Base-by-base conservation (phyloP, 1,284 basidiomycete species). In the Melampsora occidentalis region DNA sequence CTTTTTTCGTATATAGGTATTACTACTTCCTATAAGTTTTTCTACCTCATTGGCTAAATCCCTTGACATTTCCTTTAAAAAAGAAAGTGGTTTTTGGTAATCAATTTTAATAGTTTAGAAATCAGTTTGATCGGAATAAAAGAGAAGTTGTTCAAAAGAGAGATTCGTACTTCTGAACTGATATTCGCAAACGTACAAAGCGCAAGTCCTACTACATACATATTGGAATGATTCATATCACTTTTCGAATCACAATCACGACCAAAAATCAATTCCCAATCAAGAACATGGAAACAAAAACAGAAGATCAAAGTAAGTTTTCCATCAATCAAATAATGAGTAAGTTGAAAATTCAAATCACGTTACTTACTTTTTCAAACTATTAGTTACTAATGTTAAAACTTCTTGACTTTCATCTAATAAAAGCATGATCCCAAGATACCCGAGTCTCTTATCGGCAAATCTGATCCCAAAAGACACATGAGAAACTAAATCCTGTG, bases 181-280 rank as follows among this genome's bases (percentile, higher is more conserved):
- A 99, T 99, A 83, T 99, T 98, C 79, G 96, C 97, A 83, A 99
- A 99, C 0, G 97, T 99, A 82, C 95, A 98, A 59, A 99, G 88
- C 1, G 95, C 96, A 69, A 99, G 88, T 22, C 97, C 97, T 53
- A 99, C 97, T 10, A 93, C 93, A 83, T 97, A 99, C 93, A 97
- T 97, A 85, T 98, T 99, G 14, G 95, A 91, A 85, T 98, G 95
- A 84, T 99, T 98, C 94, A 99, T 95, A 85, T 99, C 97, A 84
- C 95, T 98, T 81, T 22, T 51, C 66, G 28, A 12, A 28, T 1
- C 62, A n/a, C 20, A 48, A 9, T 46, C 77, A 46, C 51, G 42
- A 7, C 31, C 57, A n/a, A 39, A 69, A 51, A 62, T 65, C 22
- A 53, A 61, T 53, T 79, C 53, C 73, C 65, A 35, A 51, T 42